Conservation (phyloP, 192 early-diverging fungal species). For the Coemansia sp. region DNA sequence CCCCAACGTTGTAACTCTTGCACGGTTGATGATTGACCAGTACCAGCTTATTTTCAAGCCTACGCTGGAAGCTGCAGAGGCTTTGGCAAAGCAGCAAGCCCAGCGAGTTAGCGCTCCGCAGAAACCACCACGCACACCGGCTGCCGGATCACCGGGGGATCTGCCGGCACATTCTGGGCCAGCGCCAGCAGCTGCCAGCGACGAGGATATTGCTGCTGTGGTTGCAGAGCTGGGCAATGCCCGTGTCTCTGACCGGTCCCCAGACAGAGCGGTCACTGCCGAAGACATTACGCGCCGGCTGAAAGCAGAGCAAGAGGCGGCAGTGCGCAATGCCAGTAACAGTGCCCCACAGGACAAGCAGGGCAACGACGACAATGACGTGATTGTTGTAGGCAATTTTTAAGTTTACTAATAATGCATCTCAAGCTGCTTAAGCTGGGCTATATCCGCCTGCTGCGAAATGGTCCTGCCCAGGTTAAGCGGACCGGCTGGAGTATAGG, state of each 20-base stretch:
- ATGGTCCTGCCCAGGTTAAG: too few species aligned
- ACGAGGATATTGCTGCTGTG: conserved; percentile 48
- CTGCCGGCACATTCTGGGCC: too few species aligned
- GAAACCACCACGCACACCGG: conserved; percentile 35
- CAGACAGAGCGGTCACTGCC: conserved; percentile 20
- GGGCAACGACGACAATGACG: conserved; percentile 25
- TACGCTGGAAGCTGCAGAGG: conserved; percentile 49
- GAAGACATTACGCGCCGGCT: conserved; percentile 46
- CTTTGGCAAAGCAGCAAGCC: conserved; percentile 29
- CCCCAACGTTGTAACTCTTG: conserved; percentile 46
- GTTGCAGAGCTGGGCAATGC: conserved; percentile 34
- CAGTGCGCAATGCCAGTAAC: conserved; percentile 3
- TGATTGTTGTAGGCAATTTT: conserved; percentile 10
- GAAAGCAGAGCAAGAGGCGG: conserved; percentile 36
- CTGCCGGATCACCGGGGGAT: neutral
- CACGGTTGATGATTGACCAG: conserved; percentile 50
- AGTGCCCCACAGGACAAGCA: neutral
- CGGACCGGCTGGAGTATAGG: neutral
- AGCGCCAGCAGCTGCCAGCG: conserved; percentile 24
- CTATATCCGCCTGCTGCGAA: too few species aligned
- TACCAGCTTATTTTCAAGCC: conserved; percentile 50
- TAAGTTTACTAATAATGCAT: too few species aligned
- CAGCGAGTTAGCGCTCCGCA: conserved; percentile 10
- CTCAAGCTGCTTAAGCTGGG: too few species aligned
- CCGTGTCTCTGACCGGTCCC: conserved; percentile 1